Conservation (phyloP, 2,329 filamentous ascomycete genomes). For the Penicillium sp. region DNA sequence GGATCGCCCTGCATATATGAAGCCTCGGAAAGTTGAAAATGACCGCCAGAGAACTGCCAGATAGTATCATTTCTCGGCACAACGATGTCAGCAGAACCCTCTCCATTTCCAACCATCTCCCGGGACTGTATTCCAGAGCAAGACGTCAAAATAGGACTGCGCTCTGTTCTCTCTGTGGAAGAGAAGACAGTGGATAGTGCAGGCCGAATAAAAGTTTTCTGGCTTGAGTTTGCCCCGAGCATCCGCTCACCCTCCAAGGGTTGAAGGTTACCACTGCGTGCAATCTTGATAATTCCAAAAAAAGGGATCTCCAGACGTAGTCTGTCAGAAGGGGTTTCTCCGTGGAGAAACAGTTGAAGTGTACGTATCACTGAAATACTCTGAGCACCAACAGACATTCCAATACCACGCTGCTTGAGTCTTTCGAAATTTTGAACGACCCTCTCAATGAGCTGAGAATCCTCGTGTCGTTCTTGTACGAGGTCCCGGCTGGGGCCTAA, state of each 20-base stretch:
- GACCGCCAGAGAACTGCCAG: slow-evolving; percentile 1
- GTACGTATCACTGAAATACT: slow-evolving; percentile 3
- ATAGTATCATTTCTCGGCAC: too few relatives aligned
- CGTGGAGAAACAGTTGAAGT: slow-evolving; percentile 1
- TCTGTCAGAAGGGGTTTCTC: not conserved
- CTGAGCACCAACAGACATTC: slow-evolving; percentile 3
- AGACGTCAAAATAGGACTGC: not conserved
- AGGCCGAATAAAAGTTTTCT: too few relatives aligned
- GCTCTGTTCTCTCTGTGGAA: not conserved
- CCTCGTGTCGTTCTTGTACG: slow-evolving; percentile 1
- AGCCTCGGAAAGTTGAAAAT: slow-evolving; percentile 1
- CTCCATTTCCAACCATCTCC: not conserved
- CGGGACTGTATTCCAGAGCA: not conserved
- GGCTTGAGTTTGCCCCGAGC: slow-evolving; percentile 1
- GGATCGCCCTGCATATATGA: not conserved
- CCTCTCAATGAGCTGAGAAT: slow-evolving; percentile 4
- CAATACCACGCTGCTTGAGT: not conserved
- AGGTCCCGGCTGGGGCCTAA: not conserved
- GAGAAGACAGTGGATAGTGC: not conserved
- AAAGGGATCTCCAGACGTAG: slow-evolving; percentile 4
- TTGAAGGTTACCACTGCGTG: slow-evolving; percentile 1
- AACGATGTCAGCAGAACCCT: not conserved
- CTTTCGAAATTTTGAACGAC: slow-evolving; percentile 4
- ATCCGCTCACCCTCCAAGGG: slow-evolving; percentile 1
- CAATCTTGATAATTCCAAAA: slow-evolving; percentile 4